Conservation (phyloP, 1,139 yeast species). For the Pichia sp. region DNA sequence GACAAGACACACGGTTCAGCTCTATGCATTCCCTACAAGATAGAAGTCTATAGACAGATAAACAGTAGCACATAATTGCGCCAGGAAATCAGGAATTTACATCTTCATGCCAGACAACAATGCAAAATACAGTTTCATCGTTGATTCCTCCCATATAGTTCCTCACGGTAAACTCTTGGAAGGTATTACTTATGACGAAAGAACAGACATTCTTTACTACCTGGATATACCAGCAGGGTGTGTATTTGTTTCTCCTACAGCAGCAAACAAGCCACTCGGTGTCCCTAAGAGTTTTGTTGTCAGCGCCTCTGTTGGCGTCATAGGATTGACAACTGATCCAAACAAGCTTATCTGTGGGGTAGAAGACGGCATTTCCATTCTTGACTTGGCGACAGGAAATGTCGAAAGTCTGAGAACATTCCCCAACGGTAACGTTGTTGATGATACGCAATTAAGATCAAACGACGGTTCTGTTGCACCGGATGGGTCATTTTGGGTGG, state of each 20-base stretch:
- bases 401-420: constrained; percentile 46
- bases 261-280: neutral
- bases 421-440: constrained; percentile 34
- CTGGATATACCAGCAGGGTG: constrained; percentile 58
- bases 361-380: constrained; percentile 53
- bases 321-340: constrained; percentile 50
- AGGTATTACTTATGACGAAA: constrained; percentile 60
- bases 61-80: no score
- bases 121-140: constrained; percentile 6
- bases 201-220: constrained; percentile 60
- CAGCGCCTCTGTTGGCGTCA: constrained; percentile 52
- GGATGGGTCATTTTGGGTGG: constrained; percentile 66
- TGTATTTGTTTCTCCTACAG: constrained; percentile 1
- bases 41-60: no score
- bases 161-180: constrained; percentile 54
- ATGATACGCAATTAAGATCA: constrained; percentile 47
- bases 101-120: neutral
- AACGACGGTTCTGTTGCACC: constrained; percentile 74
- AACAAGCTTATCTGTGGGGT: constrained; percentile 48
- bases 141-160: constrained; percentile 35
- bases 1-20: neutral
- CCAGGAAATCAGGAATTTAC: no score
- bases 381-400: constrained; percentile 40
- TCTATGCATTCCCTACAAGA: no score
- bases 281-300: constrained; percentile 29